Base-by-base conservation (phyloP, 2,329 filamentous ascomycete species). In the Colletotrichum siamense region DNA sequence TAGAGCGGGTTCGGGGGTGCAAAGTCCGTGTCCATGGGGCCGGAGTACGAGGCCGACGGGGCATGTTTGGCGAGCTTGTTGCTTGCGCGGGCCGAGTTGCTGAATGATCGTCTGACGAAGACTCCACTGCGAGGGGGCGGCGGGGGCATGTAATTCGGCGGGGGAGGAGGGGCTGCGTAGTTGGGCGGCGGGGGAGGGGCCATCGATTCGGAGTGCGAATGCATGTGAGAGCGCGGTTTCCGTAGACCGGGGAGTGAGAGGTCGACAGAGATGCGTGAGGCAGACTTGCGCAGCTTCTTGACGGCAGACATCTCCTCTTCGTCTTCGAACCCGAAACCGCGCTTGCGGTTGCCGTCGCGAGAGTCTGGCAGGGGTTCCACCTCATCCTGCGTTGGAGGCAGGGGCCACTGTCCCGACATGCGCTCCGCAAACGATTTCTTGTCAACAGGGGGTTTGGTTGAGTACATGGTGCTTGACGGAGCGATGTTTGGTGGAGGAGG, bases 241-340 rank as follows among this genome's bases (percentile, higher is more conserved):
- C 84, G 82, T 32, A 87, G 77, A 39, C 82, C 82, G 36, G 84
- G 82, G 15, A 82, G 73, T 68, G 82, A 71, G 69, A 84, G 78
- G 76, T 89, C 85, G 77, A 88, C 83, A 13, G 86, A 86, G 15
- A 84, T 79, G 68, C 82, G 83, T n/a, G 87, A 86, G 71, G 87
- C 83, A 9, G 86, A 88, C 83, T 89, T 89, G 71, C 91, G 88
- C 65, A 91, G 83, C 81, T 90, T 91, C 85, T 91, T 91, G 69
- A 79, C 81, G 22, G 78, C 81, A 71, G 55, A 79, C 73, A 68
- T 74, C 78, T 82, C 79, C 62, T 82, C 78, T 66, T 86, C 83
- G 24, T 85, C 84, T 16, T 83, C 82, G 4, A 84, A 84, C 18
- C 85, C 82, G 5, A 85, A 84, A n/a, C 85, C 83, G 28, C 83